phyloP scores from a whole-genome alignment of 2,329 filamentous ascomycete genomes.

The Cordyceps cateniannulata region DNA sequence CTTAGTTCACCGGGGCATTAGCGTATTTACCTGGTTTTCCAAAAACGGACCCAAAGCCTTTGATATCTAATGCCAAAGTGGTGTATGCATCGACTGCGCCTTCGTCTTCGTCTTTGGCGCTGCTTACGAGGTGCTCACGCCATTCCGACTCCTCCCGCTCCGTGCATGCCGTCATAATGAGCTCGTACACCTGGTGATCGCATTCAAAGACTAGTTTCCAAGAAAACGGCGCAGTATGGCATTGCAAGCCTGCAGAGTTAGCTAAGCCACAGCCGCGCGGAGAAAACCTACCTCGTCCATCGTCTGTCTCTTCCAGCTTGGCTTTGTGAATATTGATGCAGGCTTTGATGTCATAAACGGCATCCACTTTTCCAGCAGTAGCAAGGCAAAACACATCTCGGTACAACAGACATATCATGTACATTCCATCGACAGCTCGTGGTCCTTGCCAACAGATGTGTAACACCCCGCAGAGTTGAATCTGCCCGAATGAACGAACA shows the following conservation, averaged over 20 bases:
- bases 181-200: conserved; percentile 69
- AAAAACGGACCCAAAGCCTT: conserved; percentile 68
- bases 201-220: conserved; percentile 89
- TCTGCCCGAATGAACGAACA: conserved; percentile 74
- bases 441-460: conserved; percentile 75
- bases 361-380: conserved; percentile 54
- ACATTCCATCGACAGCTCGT: conserved; percentile 63
- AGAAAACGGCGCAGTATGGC: conserved; percentile 76
- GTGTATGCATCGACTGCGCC: conserved; percentile 40
- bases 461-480: conserved; percentile 75
- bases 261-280: not conserved
- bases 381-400: conserved; percentile 73
- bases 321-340: conserved; percentile 63
- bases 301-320: conserved; percentile 65
- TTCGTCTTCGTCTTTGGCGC: conserved; percentile 42
- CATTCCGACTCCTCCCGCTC: conserved; percentile 73
- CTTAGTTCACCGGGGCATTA: not conserved
- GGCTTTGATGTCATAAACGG: conserved; percentile 66
- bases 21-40: conserved; percentile 55
- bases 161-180: conserved; percentile 82
- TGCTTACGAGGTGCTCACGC: conserved; percentile 58
- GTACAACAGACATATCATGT: conserved; percentile 83
- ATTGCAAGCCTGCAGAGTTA: conserved; percentile 64
- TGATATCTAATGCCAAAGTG: conserved; percentile 63
- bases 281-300: conserved; percentile 57